These are phyloP conservation scores for Pseudisothecium myosuroides DNA, from an alignment of 225 moss, liverwort and hornwort species.

Conservation along the genomic window DNA sequence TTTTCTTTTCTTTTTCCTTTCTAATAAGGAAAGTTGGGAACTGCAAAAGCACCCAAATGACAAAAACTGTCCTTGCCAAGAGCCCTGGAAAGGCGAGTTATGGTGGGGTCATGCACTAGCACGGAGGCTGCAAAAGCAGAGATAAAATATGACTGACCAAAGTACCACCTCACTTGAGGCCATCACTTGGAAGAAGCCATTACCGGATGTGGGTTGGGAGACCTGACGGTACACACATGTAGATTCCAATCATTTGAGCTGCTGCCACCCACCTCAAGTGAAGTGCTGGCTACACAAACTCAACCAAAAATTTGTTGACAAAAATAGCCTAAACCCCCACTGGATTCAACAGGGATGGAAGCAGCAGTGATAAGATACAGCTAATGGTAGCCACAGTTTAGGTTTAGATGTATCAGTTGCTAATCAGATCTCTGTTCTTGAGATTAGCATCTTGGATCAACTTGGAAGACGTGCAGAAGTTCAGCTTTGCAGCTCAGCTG, in stretches of 20 bases:
- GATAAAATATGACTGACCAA: neutral
- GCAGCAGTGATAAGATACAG: too few species aligned
- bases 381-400: neutral
- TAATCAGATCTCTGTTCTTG: neutral
- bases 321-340: neutral
- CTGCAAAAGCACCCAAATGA: neutral
- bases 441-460: neutral
- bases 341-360: neutral
- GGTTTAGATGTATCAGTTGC: neutral
- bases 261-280: neutral
- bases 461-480: neutral
- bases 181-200: neutral
- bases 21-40: neutral
- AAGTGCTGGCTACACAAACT: neutral
- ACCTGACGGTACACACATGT: neutral
- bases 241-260: conserved; percentile 24
- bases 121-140: neutral
- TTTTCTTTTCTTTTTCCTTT: too few species aligned
- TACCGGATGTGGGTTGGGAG: neutral
- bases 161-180: conserved; percentile 9
- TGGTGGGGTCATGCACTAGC: neutral
- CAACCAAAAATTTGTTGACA: neutral
- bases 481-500: neutral
- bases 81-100: neutral
- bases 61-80: neutral